These are phyloP conservation scores for Candida coleopterorum DNA, from an alignment of 805 yeast genomes.

Conservation along the genomic window DNA sequence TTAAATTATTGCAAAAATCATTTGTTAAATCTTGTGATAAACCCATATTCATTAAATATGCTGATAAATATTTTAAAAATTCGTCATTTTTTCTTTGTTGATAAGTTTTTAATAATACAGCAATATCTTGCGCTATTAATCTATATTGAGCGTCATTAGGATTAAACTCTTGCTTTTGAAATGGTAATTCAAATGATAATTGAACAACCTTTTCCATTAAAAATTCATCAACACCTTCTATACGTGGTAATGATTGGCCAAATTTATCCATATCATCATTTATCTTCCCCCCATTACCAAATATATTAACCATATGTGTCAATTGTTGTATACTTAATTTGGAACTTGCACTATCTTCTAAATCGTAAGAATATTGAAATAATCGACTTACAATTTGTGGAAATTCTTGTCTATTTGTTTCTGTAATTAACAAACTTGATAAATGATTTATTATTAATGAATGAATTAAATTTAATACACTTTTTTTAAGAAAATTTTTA, in stretches of 20 bases:
- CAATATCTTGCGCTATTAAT: conserved; percentile 68
- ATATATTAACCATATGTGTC: conserved; percentile 52
- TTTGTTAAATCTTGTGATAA: conserved; percentile 55
- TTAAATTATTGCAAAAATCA: conserved; percentile 59
- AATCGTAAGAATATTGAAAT: conserved; percentile 59
- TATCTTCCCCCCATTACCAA: conserved; percentile 66
- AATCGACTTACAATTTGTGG: conserved; percentile 59
- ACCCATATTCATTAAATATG: conserved; percentile 51
- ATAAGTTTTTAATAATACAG: conserved; percentile 62
- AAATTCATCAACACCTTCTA: conserved; percentile 69
- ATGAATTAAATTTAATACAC: conserved; percentile 65
- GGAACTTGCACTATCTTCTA: conserved; percentile 58
- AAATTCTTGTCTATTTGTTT: conserved; percentile 57
- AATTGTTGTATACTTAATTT: conserved; percentile 69
- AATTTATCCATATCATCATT: conserved; percentile 57
- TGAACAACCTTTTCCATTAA: conserved; percentile 65
- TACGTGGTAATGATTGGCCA: conserved; percentile 39
- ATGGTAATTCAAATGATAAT: conserved; percentile 74
- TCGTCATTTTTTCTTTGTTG: conserved; percentile 39
- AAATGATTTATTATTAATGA: conserved; percentile 72
- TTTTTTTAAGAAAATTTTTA: conserved; percentile 59
- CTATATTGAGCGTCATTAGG: conserved; percentile 77
- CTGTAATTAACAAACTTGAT: conserved; percentile 70
- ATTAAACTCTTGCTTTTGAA: conserved; percentile 60
- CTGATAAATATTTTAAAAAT: conserved; percentile 43